Evolutionary conservation across 2,329 filamentous ascomycete genomes (phyloP).

Genomic region (Hypoxylon sp.): DNA sequence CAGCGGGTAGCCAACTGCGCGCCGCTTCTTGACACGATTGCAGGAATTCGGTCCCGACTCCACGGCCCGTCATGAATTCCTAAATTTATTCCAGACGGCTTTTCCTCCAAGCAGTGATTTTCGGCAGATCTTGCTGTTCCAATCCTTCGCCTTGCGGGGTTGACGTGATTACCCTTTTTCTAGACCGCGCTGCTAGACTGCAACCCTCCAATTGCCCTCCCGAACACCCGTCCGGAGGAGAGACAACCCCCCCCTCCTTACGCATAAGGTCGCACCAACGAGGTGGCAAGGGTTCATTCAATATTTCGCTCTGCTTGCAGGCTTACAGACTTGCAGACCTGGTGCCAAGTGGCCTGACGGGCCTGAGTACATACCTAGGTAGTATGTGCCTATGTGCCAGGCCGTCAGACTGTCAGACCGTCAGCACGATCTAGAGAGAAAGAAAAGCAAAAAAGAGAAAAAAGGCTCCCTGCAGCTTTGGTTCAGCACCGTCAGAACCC

Average conservation of each 20-base stretch:
- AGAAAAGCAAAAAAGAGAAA: too few relatives aligned
- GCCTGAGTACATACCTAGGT: too few relatives aligned
- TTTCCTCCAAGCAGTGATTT: conserved; percentile 23
- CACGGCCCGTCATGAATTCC: conserved; percentile 17
- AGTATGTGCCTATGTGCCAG: too few relatives aligned
- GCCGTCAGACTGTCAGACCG: too few relatives aligned
- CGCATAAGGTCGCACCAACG: conserved; percentile 8
- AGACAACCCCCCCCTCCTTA: too few relatives aligned
- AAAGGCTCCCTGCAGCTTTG: background rate
- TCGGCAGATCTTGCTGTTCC: conserved; percentile 27
- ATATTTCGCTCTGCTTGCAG: background rate
- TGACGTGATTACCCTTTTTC: conserved; percentile 3
- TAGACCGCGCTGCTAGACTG: conserved; percentile 3
- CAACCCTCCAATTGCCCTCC: conserved; percentile 1
- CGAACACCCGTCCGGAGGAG: too few relatives aligned
- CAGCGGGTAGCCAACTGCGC: background rate
- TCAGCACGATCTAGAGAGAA: too few relatives aligned
- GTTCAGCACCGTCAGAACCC: background rate
- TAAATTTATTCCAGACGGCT: conserved; percentile 24
- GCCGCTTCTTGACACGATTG: conserved; percentile 2
- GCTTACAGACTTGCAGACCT: background rate
- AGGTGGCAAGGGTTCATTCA: conserved; percentile 12
- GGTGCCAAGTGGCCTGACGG: background rate
- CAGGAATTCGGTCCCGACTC: conserved; percentile 9
- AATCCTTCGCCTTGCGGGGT: conserved; percentile 34